Evolutionary conservation across 371 early-diverging fungal species (phyloP).

Genomic region (Syncephalis fuscata): DNA sequence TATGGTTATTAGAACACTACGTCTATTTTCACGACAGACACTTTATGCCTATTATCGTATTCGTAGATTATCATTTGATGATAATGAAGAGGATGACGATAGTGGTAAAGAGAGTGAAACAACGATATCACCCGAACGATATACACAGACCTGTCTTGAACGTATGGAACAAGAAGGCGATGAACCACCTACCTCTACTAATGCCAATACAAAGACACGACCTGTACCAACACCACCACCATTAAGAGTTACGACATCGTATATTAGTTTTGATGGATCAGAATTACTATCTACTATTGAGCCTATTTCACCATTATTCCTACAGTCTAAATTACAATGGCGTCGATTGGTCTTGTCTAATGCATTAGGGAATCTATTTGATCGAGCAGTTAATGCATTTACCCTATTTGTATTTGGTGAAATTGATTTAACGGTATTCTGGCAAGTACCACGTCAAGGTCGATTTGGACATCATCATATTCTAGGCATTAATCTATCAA

Average conservation of each 20-base stretch:
- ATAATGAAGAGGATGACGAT: neutral
- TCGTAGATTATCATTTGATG: constrained; percentile 6
- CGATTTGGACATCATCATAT: constrained; percentile 73
- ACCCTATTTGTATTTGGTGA: constrained; percentile 67
- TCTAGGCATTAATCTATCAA: constrained; percentile 66
- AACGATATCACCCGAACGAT: constrained; percentile 29
- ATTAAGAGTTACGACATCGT: constrained; percentile 13
- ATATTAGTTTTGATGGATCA: neutral
- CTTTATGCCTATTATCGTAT: constrained; percentile 44
- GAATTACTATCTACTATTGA: neutral
- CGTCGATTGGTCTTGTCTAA: constrained; percentile 32
- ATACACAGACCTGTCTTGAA: constrained; percentile 25
- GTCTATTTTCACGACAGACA: constrained; percentile 37
- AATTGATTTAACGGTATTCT: constrained; percentile 74
- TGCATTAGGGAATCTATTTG: constrained; percentile 40
- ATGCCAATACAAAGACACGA: constrained; percentile 9
- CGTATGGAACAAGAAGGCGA: too few relatives aligned
- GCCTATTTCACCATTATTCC: constrained; percentile 42
- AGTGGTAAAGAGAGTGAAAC: too few relatives aligned
- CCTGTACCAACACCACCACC: constrained; percentile 19
- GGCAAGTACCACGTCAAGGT: constrained; percentile 41
- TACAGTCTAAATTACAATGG: constrained; percentile 56
- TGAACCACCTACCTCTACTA: too few relatives aligned
- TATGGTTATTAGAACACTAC: constrained; percentile 3
- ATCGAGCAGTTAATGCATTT: constrained; percentile 33